Percentiles rank a stretch among this genome's conserved stretches.
These are phyloP conservation scores for Fraxinus latifolia DNA, from an alignment of 305 asterid genomes.

Conservation along the genomic window DNA sequence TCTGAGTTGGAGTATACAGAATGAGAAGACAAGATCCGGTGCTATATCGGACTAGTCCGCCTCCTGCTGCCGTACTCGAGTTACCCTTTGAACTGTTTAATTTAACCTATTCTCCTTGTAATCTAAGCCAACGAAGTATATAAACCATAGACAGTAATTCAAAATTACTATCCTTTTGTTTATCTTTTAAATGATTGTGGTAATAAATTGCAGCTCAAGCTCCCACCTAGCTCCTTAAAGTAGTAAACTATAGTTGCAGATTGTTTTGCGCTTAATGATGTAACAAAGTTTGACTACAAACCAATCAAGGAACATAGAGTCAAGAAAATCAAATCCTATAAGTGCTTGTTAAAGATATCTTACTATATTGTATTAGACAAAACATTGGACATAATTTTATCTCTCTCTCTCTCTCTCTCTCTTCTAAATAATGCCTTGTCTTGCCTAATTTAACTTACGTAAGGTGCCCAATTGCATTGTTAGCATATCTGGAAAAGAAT, in stretches of 20 bases:
- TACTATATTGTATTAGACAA: neutral
- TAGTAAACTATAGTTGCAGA: neutral
- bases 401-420: too few relatives aligned
- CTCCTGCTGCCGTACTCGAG: neutral
- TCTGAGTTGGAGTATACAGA: neutral
- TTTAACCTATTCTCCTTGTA: neutral
- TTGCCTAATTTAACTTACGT: neutral
- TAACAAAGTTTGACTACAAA: neutral
- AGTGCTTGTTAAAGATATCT: neutral
- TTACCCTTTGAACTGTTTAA: neutral
- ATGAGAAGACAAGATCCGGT: neutral
- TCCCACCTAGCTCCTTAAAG: neutral
- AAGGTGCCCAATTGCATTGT: neutral
- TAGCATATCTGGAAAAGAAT: neutral
- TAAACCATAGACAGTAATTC: neutral
- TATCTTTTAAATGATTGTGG: neutral
- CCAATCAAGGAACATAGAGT: neutral
- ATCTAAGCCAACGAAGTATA: neutral
- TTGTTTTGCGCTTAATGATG: neutral
- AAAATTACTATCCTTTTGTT: neutral
- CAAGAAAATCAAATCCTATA: neutral
- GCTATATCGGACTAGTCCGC: neutral
- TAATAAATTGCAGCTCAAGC: neutral
- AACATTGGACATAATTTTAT: neutral
- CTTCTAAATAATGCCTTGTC: neutral